A percentile compares a stretch with the other conserved stretches of the same genome.
Conservation (phyloP, 176 grass and related monocot genomes). For the Hordeum marinum region DNA sequence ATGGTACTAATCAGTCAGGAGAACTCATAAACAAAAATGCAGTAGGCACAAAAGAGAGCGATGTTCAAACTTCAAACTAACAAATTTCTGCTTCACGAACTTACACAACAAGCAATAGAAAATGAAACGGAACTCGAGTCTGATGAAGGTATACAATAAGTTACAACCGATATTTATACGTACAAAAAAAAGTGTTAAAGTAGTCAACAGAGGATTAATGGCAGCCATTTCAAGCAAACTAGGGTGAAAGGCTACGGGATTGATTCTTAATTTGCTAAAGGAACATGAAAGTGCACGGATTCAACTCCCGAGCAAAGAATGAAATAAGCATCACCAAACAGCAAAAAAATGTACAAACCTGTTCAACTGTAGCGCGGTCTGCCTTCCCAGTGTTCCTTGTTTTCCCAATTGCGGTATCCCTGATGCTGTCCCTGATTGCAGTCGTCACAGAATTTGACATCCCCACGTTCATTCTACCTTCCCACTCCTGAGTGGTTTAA, state of each 20-base stretch:
- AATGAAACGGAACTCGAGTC: background rate
- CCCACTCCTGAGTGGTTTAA: slow-evolving; percentile 71
- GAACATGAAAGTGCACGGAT: background rate
- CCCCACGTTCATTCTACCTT: slow-evolving; percentile 91
- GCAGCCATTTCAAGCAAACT: background rate
- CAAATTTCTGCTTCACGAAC: background rate
- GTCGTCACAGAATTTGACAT: slow-evolving; percentile 95
- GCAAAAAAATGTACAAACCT: slow-evolving; percentile 38
- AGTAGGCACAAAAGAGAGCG: background rate
- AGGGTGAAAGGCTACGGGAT: no score
- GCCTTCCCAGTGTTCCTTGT: slow-evolving; percentile 82
- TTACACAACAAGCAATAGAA: background rate
- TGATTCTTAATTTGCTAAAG: no score
- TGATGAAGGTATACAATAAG: background rate
- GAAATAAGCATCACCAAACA: background rate
- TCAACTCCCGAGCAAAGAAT: background rate
- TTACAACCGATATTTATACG: background rate
- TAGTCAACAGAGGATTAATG: background rate
- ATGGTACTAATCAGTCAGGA: background rate
- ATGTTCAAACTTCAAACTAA: background rate
- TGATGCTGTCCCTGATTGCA: slow-evolving; percentile 78
- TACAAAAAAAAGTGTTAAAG: background rate
- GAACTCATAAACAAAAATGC: background rate
- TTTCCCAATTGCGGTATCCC: slow-evolving; percentile 77
- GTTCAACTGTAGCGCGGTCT: slow-evolving; percentile 93